A percentile compares a stretch with the other conserved stretches of the same genome.
These are phyloP conservation scores for Malus orientalis DNA, from an alignment of 306 rosid genomes.

Conservation along the genomic window DNA sequence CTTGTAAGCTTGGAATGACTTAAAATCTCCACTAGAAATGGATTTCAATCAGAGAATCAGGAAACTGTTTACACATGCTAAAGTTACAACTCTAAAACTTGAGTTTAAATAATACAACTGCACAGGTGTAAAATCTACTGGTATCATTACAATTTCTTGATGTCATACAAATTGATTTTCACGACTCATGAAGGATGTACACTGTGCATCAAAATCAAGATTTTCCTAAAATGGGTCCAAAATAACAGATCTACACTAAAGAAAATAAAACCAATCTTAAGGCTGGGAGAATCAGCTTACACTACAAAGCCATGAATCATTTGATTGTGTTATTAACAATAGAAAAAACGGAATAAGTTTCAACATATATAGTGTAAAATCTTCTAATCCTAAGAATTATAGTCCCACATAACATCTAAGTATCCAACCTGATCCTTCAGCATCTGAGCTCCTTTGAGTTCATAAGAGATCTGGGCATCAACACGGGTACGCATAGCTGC, in stretches of 20 bases:
- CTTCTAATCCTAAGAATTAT: neutral
- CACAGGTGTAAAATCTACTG: neutral
- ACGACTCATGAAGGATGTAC: neutral
- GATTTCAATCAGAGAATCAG: neutral
- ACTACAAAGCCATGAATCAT: neutral
- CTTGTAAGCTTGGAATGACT: neutral
- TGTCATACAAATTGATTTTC: neutral
- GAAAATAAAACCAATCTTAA: neutral
- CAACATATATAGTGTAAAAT: neutral
- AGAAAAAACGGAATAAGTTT: neutral
- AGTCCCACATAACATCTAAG: neutral
- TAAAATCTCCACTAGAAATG: neutral
- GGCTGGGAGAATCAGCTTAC: neutral
- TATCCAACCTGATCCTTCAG: conserved; percentile 67
- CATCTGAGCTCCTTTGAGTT: conserved; percentile 71
- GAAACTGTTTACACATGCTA: neutral
- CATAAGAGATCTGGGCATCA: conserved; percentile 63
- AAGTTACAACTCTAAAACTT: neutral
- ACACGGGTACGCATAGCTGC: conserved; percentile 63
- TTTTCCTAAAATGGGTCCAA: neutral
- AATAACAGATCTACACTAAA: neutral
- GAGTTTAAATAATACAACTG: neutral
- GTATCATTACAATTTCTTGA: neutral
- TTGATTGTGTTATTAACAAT: neutral
- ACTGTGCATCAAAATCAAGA: neutral